Conservation (phyloP, 148 eudicot species). For the Cornus controversa region DNA sequence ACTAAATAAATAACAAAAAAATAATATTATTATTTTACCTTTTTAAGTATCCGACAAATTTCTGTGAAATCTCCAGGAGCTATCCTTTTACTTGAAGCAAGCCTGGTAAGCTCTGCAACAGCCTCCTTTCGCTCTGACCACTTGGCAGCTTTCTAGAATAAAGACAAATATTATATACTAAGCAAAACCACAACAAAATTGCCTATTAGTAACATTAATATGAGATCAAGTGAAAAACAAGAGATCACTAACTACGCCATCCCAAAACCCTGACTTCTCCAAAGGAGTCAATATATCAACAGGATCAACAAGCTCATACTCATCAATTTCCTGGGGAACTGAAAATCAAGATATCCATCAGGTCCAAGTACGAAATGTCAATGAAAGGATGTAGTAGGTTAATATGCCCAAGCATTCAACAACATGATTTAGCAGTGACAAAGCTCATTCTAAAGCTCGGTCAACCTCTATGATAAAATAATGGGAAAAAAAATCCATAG, state of each 20-base stretch:
- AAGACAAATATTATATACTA: neutral
- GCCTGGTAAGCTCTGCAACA: slow-evolving; percentile 95
- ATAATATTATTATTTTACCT: slow-evolving; percentile 40
- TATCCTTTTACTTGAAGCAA: slow-evolving; percentile 88
- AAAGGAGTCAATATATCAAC: slow-evolving; percentile 94
- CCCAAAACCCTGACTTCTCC: slow-evolving; percentile 98
- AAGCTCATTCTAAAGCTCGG: neutral
- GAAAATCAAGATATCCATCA: slow-evolving; percentile 26
- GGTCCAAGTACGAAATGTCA: neutral
- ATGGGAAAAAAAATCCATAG: neutral
- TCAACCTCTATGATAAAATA: neutral
- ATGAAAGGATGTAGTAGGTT: neutral
- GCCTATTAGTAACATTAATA: neutral
- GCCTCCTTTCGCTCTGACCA: slow-evolving; percentile 99
- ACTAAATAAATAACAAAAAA: too few species aligned
- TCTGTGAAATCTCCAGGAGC: slow-evolving; percentile 99
- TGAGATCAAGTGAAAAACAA: slow-evolving; percentile 5
- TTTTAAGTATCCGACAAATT: slow-evolving; percentile 86
- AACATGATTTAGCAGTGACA: neutral
- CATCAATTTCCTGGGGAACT: slow-evolving; percentile 94
- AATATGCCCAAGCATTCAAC: neutral
- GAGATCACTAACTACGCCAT: slow-evolving; percentile 81
- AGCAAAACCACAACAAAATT: neutral
- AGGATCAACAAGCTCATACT: slow-evolving; percentile 96
- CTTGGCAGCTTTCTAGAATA: slow-evolving; percentile 87